Evolutionary conservation across 208 protist species (phyloP), one percentile per base, ranked within the genome.

Genomic region (Trypanosoma scelopori): DNA sequence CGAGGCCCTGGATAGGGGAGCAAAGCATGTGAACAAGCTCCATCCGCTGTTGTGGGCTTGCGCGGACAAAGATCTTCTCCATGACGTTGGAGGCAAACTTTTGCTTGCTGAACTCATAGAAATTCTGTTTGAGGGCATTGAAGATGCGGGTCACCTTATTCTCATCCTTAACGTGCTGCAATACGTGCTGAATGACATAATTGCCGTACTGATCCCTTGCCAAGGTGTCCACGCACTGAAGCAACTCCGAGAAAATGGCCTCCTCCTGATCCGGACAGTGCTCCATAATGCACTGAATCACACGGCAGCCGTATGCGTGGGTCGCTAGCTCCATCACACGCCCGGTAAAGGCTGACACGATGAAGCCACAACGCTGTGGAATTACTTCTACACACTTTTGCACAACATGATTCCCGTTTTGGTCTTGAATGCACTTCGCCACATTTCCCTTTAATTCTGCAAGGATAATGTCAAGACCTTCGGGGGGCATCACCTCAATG

Each of bases 331-430:
- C 80, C 79, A 94, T 91, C 61, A 98, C 91, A 27, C 96, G 90
- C 12, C 97, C 96, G 3, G 88, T 51, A 74, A 99, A 99, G 39
- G 95, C 82, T 20, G 98, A 95, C 16, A 99, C 94, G 65, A 99
- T 98, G 70, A 99, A 99, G 60, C 97, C 91, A 42, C 89, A 87
- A 32, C 94, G 72, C 15, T 94, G 69, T 22, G 95, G 86, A 22
- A 99, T 87, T 13, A 92, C 82, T 82, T 99, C 98, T 25, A 99
- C 99, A 74, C 97, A 99, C 73, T 99, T 99, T 80, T 99, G 98
- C 27, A 99, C 97, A 18, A 99, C 98, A 82, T 99, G 98, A 81
- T 99, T 99, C 45, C 98, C 98, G 78, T 99, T 99, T 81, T 99
- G 98, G 66, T 99, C 98, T 58, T 98, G 96, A 30, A 99, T 98